Evolutionary conservation across 805 yeast species (phyloP).

Genomic region (Lipomyces starkeyi): DNA sequence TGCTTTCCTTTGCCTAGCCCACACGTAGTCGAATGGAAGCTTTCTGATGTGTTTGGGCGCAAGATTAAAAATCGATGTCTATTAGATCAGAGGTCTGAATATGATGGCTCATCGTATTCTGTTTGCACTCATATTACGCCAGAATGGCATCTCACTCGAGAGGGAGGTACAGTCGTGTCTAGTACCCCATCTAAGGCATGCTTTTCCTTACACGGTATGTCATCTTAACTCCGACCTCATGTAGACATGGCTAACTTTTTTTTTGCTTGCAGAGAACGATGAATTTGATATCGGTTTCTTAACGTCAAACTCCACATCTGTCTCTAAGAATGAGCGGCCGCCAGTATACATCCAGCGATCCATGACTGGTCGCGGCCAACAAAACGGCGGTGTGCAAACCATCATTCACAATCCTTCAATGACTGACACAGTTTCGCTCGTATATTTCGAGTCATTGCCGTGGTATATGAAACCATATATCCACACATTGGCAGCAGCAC

Average conservation of each 20-base stretch:
- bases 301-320: constrained; percentile 55
- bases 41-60: constrained; percentile 74
- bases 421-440: constrained; percentile 54
- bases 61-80: constrained; percentile 67
- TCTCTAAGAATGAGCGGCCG: constrained; percentile 53
- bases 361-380: constrained; percentile 89
- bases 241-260: background rate
- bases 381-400: constrained; percentile 84
- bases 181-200: constrained; percentile 43
- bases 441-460: constrained; percentile 82
- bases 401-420: constrained; percentile 71
- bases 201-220: constrained; percentile 35
- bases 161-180: constrained; percentile 25
- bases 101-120: constrained; percentile 5
- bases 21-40: constrained; percentile 54
- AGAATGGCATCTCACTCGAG: constrained; percentile 21
- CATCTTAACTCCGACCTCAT: background rate
- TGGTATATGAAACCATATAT: constrained; percentile 90
- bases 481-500: constrained; percentile 60
- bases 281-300: constrained; percentile 23
- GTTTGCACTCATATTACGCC: constrained; percentile 28
- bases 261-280: constrained; percentile 9
- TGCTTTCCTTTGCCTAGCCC: constrained; percentile 79
- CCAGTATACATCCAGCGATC: constrained; percentile 82
- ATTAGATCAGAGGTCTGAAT: constrained; percentile 24